Conservation (phyloP, 257 asterid genomes). For the Solanum megistacrolobum region DNA sequence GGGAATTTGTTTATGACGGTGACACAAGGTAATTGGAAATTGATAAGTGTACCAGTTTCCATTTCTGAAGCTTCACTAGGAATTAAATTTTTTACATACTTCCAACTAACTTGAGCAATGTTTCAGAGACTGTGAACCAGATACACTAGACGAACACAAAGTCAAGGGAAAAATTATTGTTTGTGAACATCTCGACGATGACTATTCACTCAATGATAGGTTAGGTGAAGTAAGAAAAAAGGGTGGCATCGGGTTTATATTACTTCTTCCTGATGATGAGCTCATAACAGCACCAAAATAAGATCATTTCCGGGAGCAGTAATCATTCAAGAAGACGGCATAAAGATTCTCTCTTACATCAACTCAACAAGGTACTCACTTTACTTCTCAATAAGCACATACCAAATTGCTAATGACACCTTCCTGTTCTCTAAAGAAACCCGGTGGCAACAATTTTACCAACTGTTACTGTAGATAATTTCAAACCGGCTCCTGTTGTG, state of each 20-base stretch:
- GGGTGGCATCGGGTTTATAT: conserved; percentile 41
- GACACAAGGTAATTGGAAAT: conserved; percentile 23
- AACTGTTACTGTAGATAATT: conserved; percentile 20
- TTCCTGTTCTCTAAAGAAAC: conserved; percentile 19
- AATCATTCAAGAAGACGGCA: conserved; percentile 33
- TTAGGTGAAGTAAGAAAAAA: conserved; percentile 7
- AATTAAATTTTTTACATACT: neutral
- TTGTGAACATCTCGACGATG: conserved; percentile 23
- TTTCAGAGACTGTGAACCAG: conserved; percentile 49
- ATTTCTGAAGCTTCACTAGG: neutral
- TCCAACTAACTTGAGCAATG: neutral
- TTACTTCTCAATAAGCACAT: neutral
- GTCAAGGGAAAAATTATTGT: conserved; percentile 52
- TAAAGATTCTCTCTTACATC: conserved; percentile 35
- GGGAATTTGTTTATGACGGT: neutral
- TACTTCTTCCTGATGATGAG: conserved; percentile 12
- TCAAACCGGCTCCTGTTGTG: conserved; percentile 67
- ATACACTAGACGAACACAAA: conserved; percentile 28
- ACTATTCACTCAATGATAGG: conserved; percentile 1
- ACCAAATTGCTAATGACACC: neutral
- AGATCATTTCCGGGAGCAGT: conserved; percentile 25
- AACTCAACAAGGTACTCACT: conserved; percentile 41
- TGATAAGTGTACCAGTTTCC: neutral
- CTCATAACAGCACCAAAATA: conserved; percentile 23
- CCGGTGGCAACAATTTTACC: conserved; percentile 51